Percentiles rank a stretch among this genome's conserved stretches.
phyloP scores from a whole-genome alignment of 2,329 filamentous ascomycete genomes.

The Ascochyta lentis region DNA sequence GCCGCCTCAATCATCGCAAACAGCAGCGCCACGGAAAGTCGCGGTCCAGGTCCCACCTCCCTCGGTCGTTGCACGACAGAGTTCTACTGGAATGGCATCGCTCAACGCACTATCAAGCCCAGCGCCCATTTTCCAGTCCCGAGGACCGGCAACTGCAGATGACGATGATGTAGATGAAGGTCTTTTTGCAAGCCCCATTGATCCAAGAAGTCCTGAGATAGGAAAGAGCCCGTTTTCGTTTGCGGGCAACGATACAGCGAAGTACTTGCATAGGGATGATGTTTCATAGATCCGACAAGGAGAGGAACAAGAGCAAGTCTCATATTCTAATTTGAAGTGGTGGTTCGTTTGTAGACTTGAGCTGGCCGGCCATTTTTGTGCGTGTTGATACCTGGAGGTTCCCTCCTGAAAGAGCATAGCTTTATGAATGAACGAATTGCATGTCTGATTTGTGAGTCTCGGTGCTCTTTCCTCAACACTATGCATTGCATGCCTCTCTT shows the following conservation, averaged over 20 bases:
- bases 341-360: constrained; percentile 5
- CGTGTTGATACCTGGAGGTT: constrained; percentile 8
- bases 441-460: not conserved
- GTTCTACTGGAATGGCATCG: constrained; percentile 51
- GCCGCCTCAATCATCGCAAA: constrained; percentile 30
- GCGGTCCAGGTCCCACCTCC: constrained; percentile 46
- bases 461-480: too few relatives aligned
- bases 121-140: constrained; percentile 38
- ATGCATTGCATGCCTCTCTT: too few relatives aligned
- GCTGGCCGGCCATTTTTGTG: constrained; percentile 5
- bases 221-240: constrained; percentile 81
- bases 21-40: constrained; percentile 40
- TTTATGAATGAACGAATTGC: constrained; percentile 13
- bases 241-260: constrained; percentile 43
- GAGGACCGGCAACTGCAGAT: constrained; percentile 38
- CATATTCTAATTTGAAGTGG: not conserved
- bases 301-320: not conserved
- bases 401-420: constrained; percentile 4
- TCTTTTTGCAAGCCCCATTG: constrained; percentile 85
- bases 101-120: constrained; percentile 53
- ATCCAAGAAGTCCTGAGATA: constrained; percentile 85
- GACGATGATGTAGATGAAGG: constrained; percentile 73
- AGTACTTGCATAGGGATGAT: constrained; percentile 40
- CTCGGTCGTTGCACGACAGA: constrained; percentile 50
- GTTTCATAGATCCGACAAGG: constrained; percentile 24